These are phyloP conservation scores for Leucogyrophana mollusca DNA, from an alignment of 768 basidiomycete species.

Conservation along the genomic window DNA sequence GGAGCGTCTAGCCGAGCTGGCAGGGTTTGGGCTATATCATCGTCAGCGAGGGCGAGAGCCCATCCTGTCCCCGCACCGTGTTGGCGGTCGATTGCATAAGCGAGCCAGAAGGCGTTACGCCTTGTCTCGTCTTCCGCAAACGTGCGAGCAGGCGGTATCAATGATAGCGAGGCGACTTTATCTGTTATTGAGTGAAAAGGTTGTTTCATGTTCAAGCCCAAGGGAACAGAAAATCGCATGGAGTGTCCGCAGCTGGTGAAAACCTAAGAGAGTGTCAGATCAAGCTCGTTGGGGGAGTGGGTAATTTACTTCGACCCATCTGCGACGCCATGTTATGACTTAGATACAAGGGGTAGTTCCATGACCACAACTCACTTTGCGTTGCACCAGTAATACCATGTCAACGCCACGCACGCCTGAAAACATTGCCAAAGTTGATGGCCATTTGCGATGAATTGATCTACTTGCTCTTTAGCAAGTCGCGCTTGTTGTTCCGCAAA, in stretches of 20 bases:
- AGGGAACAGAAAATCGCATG: conserved; percentile 58
- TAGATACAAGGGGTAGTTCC: not conserved
- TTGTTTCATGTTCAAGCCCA: conserved; percentile 67
- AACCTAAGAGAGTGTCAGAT: conserved; percentile 40
- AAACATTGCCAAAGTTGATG: conserved; percentile 56
- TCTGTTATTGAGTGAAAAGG: conserved; percentile 68
- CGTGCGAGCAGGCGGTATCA: conserved; percentile 57
- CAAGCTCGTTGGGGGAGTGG: not conserved
- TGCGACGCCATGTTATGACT: conserved; percentile 18
- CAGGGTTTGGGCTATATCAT: conserved; percentile 69
- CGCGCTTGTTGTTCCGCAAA: conserved; percentile 68
- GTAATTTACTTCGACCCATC: conserved; percentile 68
- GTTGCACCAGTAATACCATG: conserved; percentile 76
- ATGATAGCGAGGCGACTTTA: conserved; percentile 52
- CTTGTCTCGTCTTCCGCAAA: conserved; percentile 70
- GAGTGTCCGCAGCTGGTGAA: conserved; percentile 58
- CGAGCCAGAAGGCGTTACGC: conserved; percentile 72
- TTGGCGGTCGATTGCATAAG: conserved; percentile 67
- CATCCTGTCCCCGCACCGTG: conserved; percentile 70
- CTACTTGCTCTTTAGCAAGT: conserved; percentile 49
- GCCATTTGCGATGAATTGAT: conserved; percentile 47
- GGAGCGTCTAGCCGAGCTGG: conserved; percentile 62
- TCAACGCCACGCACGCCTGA: conserved; percentile 65
- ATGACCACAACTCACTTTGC: conserved; percentile 48
- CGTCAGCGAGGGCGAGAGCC: conserved; percentile 69